Evolutionary conservation across 2,329 filamentous ascomycete species (phyloP).

Genomic region (Thielaviopsis ethacetica): DNA sequence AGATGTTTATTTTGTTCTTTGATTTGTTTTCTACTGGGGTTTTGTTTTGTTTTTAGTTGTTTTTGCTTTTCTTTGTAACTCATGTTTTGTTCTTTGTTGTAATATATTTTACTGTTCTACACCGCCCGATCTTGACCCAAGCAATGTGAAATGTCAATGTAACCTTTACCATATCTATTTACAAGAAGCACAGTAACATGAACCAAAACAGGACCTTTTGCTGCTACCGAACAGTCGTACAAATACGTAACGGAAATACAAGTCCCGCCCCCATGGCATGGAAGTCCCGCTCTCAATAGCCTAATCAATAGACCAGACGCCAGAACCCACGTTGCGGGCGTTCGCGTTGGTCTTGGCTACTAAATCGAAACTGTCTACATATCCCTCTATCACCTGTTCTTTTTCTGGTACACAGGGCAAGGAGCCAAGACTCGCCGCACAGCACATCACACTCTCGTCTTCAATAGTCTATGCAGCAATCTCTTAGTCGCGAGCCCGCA

Average conservation of each 20-base stretch:
- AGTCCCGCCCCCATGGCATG: neutral
- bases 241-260: neutral
- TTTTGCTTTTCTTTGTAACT: neutral
- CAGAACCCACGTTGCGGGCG: neutral
- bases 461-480: neutral
- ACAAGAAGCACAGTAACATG: no score
- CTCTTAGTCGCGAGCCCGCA: no score
- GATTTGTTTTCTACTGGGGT: no score
- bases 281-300: neutral
- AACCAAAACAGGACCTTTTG: neutral
- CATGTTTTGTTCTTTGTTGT: no score
- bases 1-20: neutral
- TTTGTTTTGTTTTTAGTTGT: neutral
- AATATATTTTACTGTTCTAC: no score
- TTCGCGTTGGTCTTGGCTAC: neutral
- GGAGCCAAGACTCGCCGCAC: neutral
- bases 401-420: no score
- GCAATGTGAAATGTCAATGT: no score
- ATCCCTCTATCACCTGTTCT: neutral
- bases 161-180: no score
- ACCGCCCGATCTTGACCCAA: no score
- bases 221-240: neutral
- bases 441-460: neutral
- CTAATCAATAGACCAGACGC: neutral
- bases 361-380: neutral